Evolutionary conservation across 495 filamentous ascomycete genomes (phyloP).

Genomic region (Penicillium maclennaniae): DNA sequence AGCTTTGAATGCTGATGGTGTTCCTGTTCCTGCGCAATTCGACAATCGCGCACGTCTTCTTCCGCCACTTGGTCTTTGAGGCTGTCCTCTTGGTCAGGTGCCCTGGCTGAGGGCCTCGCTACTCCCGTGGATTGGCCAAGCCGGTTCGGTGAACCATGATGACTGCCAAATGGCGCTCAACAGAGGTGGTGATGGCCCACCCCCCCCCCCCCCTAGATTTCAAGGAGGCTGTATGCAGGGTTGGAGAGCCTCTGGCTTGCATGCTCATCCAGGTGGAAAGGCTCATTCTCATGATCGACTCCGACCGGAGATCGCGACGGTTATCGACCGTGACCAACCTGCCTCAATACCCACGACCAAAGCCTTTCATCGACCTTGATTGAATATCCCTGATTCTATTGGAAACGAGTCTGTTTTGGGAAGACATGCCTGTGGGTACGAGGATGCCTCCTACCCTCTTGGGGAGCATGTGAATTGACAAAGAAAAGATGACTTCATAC

Average conservation of each 20-base stretch:
- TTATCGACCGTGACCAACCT: neutral
- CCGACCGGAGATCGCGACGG: slow-evolving; percentile 1
- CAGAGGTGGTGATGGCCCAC: neutral
- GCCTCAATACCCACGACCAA: neutral
- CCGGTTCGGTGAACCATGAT: neutral
- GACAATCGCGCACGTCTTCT: neutral
- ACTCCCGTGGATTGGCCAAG: neutral
- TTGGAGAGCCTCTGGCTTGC: neutral
- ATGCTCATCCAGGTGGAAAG: neutral
- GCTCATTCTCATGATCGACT: neutral
- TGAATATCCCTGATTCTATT: neutral
- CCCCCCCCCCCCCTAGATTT: neutral
- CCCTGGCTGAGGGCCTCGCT: neutral
- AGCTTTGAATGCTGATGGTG: neutral
- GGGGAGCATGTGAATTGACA: neutral
- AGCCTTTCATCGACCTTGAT: neutral
- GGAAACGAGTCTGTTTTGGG: neutral
- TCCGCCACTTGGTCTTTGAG: neutral
- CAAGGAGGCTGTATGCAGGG: neutral
- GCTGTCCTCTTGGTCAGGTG: neutral
- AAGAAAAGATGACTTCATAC: slow-evolving; percentile 41
- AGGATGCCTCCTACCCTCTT: neutral
- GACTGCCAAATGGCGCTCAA: neutral
- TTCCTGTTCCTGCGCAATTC: neutral
- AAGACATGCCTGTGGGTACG: neutral